These are phyloP conservation scores for Phytophthora pluvialis DNA, from an alignment of 352 stramenopile species.

Conservation along the genomic window DNA sequence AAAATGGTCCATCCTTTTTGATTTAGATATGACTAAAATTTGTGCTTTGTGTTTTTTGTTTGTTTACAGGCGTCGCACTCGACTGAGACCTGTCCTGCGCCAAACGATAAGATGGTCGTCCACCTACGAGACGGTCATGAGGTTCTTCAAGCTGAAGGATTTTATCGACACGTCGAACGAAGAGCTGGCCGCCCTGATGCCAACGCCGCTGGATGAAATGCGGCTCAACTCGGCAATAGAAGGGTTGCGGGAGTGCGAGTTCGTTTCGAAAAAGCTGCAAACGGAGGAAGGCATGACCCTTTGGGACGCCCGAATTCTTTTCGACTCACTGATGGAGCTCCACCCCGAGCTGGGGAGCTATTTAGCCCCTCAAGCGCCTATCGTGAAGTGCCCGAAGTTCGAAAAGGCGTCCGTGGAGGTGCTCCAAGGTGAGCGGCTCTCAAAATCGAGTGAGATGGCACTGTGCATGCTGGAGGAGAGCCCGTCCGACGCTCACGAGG, in stretches of 20 bases:
- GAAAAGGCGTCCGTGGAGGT: slow-evolving; percentile 1
- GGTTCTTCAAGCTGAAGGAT: neutral
- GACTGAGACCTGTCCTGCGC: neutral
- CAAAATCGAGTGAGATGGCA: neutral
- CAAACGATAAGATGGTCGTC: neutral
- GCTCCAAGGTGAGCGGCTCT: neutral
- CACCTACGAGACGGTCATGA: neutral
- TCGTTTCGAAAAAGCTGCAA: no score
- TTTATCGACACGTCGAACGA: neutral
- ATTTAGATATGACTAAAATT: no score
- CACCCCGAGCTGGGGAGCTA: neutral
- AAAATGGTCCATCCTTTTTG: no score
- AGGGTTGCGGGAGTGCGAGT: neutral
- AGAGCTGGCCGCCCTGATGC: neutral
- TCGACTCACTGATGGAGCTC: neutral
- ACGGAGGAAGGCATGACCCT: no score
- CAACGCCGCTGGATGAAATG: neutral
- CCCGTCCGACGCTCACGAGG: neutral
- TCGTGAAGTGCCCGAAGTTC: neutral
- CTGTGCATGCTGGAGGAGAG: neutral
- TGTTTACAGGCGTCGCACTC: no score
- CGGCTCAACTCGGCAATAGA: neutral
- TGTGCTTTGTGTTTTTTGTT: no score
- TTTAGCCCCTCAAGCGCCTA: neutral
- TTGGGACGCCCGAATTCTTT: neutral